phyloP scores from a whole-genome alignment of 108 stramenopile genomes.

The Cylindrotheca fusiformis region DNA sequence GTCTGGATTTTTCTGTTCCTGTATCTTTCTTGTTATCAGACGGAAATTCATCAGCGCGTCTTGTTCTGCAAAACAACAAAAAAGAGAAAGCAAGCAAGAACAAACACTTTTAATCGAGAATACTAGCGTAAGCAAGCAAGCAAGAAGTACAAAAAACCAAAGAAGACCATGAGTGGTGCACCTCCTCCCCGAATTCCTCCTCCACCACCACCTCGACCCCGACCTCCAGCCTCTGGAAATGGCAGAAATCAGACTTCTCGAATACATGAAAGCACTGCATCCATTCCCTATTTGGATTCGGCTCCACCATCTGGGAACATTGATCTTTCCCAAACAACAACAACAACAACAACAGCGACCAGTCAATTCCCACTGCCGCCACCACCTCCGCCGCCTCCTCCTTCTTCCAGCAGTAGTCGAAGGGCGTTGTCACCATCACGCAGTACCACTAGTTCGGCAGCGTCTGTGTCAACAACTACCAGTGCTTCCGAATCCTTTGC shows the following conservation, averaged over 20 bases:
- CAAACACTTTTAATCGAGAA: too few relatives aligned
- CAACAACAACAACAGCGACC: slow-evolving; percentile 2
- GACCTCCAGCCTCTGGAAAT: background rate
- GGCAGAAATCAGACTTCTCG: background rate
- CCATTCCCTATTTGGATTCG: slow-evolving; percentile 29
- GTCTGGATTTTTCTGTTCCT: too few relatives aligned
- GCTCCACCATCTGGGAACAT: slow-evolving; percentile 43
- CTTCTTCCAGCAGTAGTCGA: background rate
- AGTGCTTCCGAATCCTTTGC: background rate
- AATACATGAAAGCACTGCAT: slow-evolving; percentile 9
- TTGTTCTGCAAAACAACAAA: too few relatives aligned
- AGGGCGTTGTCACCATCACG: slow-evolving; percentile 12
- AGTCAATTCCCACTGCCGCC: slow-evolving; percentile 15
- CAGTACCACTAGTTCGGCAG: background rate
- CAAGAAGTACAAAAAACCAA: too few relatives aligned
- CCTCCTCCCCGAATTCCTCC: too few relatives aligned
- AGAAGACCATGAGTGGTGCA: background rate
- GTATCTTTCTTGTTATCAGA: too few relatives aligned
- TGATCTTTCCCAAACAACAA: background rate
- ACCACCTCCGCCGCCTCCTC: slow-evolving; percentile 17
- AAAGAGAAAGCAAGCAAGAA: too few relatives aligned
- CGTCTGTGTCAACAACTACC: background rate
- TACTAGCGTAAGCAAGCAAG: too few relatives aligned
- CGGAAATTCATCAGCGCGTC: too few relatives aligned
- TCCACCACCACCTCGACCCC: slow-evolving; percentile 7